Base-by-base conservation (phyloP, 345 rosid species). In the Noccaea caerulescens region DNA sequence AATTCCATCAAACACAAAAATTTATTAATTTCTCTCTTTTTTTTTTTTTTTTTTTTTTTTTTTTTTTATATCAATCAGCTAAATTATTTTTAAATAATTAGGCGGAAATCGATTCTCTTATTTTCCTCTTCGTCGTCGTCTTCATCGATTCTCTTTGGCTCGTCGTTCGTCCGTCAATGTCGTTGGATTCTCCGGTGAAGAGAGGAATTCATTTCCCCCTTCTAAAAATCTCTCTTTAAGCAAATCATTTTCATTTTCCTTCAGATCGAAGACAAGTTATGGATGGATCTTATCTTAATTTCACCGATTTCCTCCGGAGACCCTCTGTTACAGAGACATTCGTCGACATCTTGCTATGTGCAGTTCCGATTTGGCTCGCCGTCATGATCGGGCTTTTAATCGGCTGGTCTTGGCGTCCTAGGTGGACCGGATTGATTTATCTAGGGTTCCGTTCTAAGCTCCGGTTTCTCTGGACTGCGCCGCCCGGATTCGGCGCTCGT, bases 381-480 rank as follows among this genome's bases (percentile, higher is more conserved):
- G 88, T 94, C 49, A 88, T 84, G 99, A 89, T 94, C 80, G 99
- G 99, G 4, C 93, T 94, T 74, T 65, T 91, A 34, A 89, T 91
- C 69, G 99, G 99, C 9, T 94, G 99, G 99, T 81, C 96, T 4
- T 91, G 99, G 98, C 88, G 99, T 30, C 99, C 98, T 0, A 72
- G 96, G 38, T 94, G 99, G 98, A 94, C 98, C 8, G 80, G 95
- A 25, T 82, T 94, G 79, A 58, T 94, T 45, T 94, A 76, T 73
- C 75, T 94, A 42, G 98, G 98, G 34, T 68, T 91, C 32, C 87
- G 97, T 30, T 78, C 88, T 71, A 87, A 85, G 80, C 83, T 91
- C 50, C 84, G 97, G 61, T 91, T 94, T 72, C 58, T 88, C 6
- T 86, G 92, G 86, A 84, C 97, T n/a, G 88, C 85, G n/a, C 98